phyloP scores from a whole-genome alignment of 176 grass and related monocot genomes.

The Guadua angustifolia region DNA sequence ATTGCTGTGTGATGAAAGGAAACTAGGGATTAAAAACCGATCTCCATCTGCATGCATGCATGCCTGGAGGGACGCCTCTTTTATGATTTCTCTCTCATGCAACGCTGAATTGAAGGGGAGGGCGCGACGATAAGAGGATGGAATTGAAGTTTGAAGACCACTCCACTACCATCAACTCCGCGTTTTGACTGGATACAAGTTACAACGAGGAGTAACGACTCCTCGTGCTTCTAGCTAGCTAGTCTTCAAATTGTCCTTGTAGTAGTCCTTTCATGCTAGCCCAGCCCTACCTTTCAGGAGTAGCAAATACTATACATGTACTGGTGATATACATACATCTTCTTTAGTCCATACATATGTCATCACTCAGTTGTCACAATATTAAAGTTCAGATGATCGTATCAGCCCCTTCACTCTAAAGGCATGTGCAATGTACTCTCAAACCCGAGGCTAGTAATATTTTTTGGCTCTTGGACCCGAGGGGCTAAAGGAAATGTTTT shows the following conservation, averaged over 20 bases:
- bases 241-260: neutral
- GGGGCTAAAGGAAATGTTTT: too few species aligned
- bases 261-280: neutral
- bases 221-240: neutral
- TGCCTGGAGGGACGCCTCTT: neutral
- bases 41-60: neutral
- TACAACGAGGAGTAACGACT: neutral
- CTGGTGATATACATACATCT: neutral
- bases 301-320: neutral
- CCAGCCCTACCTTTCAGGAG: neutral
- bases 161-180: neutral
- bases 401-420: neutral
- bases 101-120: neutral
- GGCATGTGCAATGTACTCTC: neutral
- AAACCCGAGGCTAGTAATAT: too few species aligned
- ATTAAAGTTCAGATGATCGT: neutral
- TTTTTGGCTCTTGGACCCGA: too few species aligned
- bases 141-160: conserved; percentile 6
- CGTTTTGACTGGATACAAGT: conserved; percentile 29
- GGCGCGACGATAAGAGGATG: neutral
- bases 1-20: neutral
- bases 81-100: neutral
- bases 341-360: neutral
- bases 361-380: neutral
- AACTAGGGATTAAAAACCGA: neutral